Percentiles rank a stretch among this genome's conserved stretches.
phyloP scores from a whole-genome alignment of 2,329 filamentous ascomycete species.

The Trichoderma aggressivum region DNA sequence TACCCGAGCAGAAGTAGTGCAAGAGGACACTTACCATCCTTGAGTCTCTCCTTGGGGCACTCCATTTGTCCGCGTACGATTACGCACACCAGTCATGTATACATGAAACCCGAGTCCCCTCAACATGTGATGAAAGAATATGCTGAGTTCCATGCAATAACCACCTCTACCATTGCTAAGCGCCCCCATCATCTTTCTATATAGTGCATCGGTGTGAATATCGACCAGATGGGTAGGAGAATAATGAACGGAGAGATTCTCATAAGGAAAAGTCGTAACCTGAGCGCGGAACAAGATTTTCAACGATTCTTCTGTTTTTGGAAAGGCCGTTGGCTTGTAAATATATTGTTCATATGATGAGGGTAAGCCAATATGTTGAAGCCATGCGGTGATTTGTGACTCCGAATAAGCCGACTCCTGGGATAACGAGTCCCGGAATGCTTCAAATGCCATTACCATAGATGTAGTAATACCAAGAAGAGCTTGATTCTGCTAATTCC shows the following conservation, averaged over 20 bases:
- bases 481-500: not conserved
- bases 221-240: not conserved
- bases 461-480: not conserved
- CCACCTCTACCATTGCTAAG: conserved; percentile 46
- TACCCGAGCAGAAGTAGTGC: not conserved
- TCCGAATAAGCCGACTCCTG: not conserved
- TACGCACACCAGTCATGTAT: conserved; percentile 55
- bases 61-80: conserved; percentile 38
- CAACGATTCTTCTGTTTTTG: not conserved
- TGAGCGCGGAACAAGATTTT: not conserved
- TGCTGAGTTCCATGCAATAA: conserved; percentile 59
- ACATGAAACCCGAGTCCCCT: conserved; percentile 49
- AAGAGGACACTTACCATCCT: conserved; percentile 45
- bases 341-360: not conserved
- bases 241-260: not conserved
- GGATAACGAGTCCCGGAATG: not conserved
- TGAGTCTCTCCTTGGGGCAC: conserved; percentile 41
- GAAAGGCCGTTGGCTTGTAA: not conserved
- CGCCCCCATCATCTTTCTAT: conserved; percentile 45
- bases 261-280: not conserved
- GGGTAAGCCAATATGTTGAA: not conserved
- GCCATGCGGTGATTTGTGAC: not conserved
- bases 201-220: conserved; percentile 45
- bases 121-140: conserved; percentile 54
- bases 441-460: not conserved